A percentile compares a stretch with the other conserved stretches of the same genome.
Evolutionary conservation across 2,329 filamentous ascomycete genomes (phyloP).

Genomic region (Ophiostoma piceae): DNA sequence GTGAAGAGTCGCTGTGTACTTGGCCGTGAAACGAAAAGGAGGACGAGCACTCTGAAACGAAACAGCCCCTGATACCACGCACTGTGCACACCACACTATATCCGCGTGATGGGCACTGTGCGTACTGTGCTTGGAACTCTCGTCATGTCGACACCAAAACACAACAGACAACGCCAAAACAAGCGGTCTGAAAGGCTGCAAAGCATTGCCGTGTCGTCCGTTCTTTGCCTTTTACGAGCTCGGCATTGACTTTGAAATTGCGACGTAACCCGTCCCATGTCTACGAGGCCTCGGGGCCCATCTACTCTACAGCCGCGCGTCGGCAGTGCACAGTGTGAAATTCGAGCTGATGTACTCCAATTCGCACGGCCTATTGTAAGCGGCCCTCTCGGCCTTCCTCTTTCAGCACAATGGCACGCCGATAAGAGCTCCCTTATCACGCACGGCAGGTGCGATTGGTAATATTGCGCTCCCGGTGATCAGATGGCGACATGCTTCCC

Average conservation of each 20-base stretch:
- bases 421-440: constrained; percentile 8
- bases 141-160: not conserved
- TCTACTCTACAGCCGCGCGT: not conserved
- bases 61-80: not conserved
- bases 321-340: not conserved
- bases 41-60: not conserved
- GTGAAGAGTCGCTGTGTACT: no score
- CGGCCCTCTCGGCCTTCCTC: not conserved
- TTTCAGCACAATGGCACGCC: not conserved
- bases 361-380: constrained; percentile 3
- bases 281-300: not conserved
- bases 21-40: not conserved
- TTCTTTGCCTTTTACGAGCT: not conserved
- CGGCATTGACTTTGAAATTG: not conserved
- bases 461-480: not conserved
- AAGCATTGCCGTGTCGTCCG: not conserved
- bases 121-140: not conserved
- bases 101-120: not conserved
- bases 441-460: not conserved
- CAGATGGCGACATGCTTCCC: not conserved
- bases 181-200: not conserved
- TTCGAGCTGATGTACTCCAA: not conserved
- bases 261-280: not conserved
- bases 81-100: not conserved
- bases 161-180: not conserved